A percentile compares a stretch with the other conserved stretches of the same genome.
Evolutionary conservation across 1,139 yeast species (phyloP).

Genomic region (Debaryomyces sp.): DNA sequence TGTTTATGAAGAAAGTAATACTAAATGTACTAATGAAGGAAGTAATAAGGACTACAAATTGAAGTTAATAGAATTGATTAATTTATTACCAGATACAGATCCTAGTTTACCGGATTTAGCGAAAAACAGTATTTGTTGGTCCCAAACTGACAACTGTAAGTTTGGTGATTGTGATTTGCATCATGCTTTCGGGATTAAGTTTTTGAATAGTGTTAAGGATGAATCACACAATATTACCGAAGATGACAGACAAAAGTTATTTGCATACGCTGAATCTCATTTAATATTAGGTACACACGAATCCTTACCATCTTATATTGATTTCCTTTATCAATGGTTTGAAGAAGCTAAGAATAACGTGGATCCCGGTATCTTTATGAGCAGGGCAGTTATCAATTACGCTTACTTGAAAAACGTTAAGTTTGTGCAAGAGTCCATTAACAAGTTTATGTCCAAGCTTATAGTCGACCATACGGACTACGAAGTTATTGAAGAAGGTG

Average conservation of each 20-base stretch:
- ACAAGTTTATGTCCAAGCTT: constrained; percentile 39
- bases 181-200: constrained; percentile 70
- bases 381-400: constrained; percentile 73
- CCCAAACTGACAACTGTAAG: constrained; percentile 46
- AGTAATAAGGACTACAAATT: constrained; percentile 37
- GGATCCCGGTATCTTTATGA: constrained; percentile 54
- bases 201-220: constrained; percentile 33
- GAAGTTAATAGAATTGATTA: constrained; percentile 37
- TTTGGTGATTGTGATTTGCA: constrained; percentile 80
- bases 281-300: constrained; percentile 69
- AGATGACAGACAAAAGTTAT: constrained; percentile 37
- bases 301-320: constrained; percentile 55
- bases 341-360: constrained; percentile 25
- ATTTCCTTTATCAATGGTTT: constrained; percentile 63
- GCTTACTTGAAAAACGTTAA: constrained; percentile 64
- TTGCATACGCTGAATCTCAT: constrained; percentile 54
- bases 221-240: constrained; percentile 28
- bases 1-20: constrained; percentile 56
- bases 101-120: constrained; percentile 69
- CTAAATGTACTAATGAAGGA: constrained; percentile 28
- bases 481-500: constrained; percentile 20
- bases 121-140: constrained; percentile 68
- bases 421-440: constrained; percentile 51
- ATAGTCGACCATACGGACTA: constrained; percentile 14
- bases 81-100: constrained; percentile 61